Evolutionary conservation across 805 yeast species (phyloP).

Genomic region (Scheffersomyces coipomensis): DNA sequence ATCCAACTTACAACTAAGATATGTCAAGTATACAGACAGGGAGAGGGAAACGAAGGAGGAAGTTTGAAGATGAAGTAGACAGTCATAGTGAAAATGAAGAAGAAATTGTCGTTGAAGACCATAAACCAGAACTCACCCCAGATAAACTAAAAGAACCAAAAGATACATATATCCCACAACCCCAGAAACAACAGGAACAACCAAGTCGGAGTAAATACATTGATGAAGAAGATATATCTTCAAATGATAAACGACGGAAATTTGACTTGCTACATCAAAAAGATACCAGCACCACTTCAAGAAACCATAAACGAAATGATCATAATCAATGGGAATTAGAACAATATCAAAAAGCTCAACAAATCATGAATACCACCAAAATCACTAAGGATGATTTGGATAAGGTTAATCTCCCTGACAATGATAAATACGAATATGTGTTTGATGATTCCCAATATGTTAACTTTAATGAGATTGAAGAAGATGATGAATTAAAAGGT

Average conservation of each 20-base stretch:
- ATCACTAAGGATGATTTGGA: constrained; percentile 28
- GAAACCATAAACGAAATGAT: constrained; percentile 1
- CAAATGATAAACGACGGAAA: constrained; percentile 42
- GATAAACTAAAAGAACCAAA: constrained; percentile 2
- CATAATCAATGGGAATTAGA: constrained; percentile 49
- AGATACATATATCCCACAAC: background rate
- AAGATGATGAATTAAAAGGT: constrained; percentile 11
- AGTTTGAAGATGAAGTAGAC: constrained; percentile 5
- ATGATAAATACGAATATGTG: constrained; percentile 65
- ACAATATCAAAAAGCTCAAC: constrained; percentile 44
- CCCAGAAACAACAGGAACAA: background rate
- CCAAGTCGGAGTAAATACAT: background rate
- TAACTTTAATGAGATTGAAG: constrained; percentile 20
- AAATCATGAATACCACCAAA: constrained; percentile 16
- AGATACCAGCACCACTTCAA: constrained; percentile 1
- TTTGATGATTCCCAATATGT: constrained; percentile 61
- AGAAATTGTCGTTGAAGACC: background rate
- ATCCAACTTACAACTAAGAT: background rate
- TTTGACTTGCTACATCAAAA: constrained; percentile 43
- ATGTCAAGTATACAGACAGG: constrained; percentile 10
- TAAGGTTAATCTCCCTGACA: constrained; percentile 40
- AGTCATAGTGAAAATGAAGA: constrained; percentile 3
- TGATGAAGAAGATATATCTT: background rate
- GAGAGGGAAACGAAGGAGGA: constrained; percentile 10
- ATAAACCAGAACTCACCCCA: background rate